A percentile compares a stretch with the other conserved stretches of the same genome.
Evolutionary conservation across 2,329 filamentous ascomycete species (phyloP).

Genomic region (Arthrocladium fulminans): DNA sequence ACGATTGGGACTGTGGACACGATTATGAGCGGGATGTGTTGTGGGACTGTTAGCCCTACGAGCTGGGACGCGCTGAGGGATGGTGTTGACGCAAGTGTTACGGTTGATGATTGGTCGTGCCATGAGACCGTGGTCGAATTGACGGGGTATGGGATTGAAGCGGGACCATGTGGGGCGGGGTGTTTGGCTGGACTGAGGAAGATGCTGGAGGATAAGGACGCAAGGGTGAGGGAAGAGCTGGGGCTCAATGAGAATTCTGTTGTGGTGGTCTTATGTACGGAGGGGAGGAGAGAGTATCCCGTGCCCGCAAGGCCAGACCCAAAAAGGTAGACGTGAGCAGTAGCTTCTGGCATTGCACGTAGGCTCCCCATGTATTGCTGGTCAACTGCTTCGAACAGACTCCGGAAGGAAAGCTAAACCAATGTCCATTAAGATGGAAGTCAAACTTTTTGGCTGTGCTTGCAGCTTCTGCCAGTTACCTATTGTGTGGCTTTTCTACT

Average conservation of each 20-base stretch:
- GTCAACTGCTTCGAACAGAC: no score
- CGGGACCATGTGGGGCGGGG: constrained; percentile 35
- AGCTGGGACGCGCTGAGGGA: constrained; percentile 54
- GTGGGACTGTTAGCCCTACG: constrained; percentile 56
- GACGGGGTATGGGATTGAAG: constrained; percentile 36
- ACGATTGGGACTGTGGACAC: constrained; percentile 50
- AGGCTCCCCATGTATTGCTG: no score
- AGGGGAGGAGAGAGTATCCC: constrained; percentile 50
- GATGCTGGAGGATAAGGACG: constrained; percentile 31
- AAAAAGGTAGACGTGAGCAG: no score
- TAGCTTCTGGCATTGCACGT: no score
- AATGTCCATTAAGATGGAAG: no score
- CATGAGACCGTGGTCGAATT: constrained; percentile 43
- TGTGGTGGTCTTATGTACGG: constrained; percentile 59
- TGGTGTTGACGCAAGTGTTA: constrained; percentile 53
- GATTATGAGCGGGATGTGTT: constrained; percentile 68
- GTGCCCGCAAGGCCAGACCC: constrained; percentile 26
- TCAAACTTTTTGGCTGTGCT: no score
- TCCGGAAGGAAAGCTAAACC: no score
- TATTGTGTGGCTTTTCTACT: no score
- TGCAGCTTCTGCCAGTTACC: no score
- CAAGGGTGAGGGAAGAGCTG: constrained; percentile 22
- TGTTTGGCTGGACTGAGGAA: constrained; percentile 46
- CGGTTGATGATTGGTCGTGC: constrained; percentile 53
- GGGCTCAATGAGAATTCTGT: constrained; percentile 42